phyloP scores from a whole-genome alignment of 352 stramenopile species.

The Nothophytophthora sp. region DNA sequence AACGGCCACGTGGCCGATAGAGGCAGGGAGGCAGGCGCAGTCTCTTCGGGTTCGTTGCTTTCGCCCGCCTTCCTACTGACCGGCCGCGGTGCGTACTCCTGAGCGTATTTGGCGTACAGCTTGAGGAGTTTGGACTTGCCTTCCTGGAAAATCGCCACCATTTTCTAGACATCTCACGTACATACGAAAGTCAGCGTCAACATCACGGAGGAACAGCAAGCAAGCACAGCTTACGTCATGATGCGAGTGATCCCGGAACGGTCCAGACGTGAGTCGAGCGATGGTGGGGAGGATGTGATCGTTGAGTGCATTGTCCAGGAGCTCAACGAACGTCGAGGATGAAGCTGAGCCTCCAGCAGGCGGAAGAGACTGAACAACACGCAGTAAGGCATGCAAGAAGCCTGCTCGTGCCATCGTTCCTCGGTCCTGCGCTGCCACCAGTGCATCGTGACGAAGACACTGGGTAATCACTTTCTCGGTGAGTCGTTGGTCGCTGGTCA shows the following conservation, averaged over 20 bases:
- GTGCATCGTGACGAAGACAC: slow-evolving; percentile 34
- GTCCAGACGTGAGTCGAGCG: slow-evolving; percentile 56
- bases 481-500: slow-evolving; percentile 47
- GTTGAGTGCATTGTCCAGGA: slow-evolving; percentile 49
- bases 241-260: slow-evolving; percentile 77
- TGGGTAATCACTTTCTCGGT: slow-evolving; percentile 27
- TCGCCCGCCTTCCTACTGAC: slow-evolving; percentile 16
- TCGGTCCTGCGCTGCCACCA: slow-evolving; percentile 54
- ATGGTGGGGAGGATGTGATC: slow-evolving; percentile 52
- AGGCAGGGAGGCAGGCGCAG: not conserved
- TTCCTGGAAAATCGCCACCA: slow-evolving; percentile 67
- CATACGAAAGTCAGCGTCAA: not conserved
- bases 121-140: slow-evolving; percentile 75
- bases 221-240: slow-evolving; percentile 46
- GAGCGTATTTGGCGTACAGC: slow-evolving; percentile 69
- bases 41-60: slow-evolving; percentile 11
- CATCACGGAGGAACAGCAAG: not conserved
- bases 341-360: slow-evolving; percentile 2
- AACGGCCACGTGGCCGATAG: slow-evolving; percentile 45
- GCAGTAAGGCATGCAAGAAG: slow-evolving; percentile 69
- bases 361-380: slow-evolving; percentile 26
- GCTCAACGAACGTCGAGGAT: slow-evolving; percentile 9
- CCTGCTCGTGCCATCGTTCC: slow-evolving; percentile 63
- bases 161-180: slow-evolving; percentile 37
- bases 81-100: slow-evolving; percentile 22